phyloP scores from a whole-genome alignment of 2,329 filamentous ascomycete genomes.

The Colletotrichum scovillei region DNA sequence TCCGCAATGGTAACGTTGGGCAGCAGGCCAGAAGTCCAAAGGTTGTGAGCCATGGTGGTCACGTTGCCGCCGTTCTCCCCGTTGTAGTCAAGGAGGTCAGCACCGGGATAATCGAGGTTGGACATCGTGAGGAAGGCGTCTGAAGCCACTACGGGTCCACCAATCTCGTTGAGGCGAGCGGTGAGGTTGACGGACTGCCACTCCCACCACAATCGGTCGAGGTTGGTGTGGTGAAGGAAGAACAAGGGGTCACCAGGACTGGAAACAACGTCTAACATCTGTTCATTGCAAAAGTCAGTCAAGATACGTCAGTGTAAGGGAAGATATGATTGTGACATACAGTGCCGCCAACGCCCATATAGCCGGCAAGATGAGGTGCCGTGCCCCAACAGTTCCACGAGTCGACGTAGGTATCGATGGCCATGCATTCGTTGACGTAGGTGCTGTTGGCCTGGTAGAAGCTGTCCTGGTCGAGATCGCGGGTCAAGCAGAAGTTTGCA shows the following conservation, averaged over 20 bases:
- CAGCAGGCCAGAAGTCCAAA: too few relatives aligned
- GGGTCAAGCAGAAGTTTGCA: not conserved
- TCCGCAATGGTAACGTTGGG: too few relatives aligned
- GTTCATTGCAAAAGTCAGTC: not conserved
- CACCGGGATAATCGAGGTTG: too few relatives aligned
- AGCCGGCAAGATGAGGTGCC: too few relatives aligned
- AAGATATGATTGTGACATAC: not conserved
- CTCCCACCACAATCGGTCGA: slow-evolving; percentile 9
- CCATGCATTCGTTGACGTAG: too few relatives aligned
- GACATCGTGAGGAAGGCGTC: not conserved
- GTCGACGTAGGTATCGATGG: too few relatives aligned
- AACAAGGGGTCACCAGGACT: slow-evolving; percentile 4
- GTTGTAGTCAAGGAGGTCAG: too few relatives aligned
- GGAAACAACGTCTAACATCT: not conserved
- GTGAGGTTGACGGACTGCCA: slow-evolving; percentile 25
- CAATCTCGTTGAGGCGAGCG: not conserved
- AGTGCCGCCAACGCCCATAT: too few relatives aligned
- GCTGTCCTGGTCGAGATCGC: not conserved
- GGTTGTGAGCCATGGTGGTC: too few relatives aligned
- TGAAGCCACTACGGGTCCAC: not conserved
- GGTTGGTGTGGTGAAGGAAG: slow-evolving; percentile 13
- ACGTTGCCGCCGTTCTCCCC: too few relatives aligned
- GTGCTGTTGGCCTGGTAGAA: not conserved
- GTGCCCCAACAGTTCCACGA: too few relatives aligned
- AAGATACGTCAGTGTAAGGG: not conserved